A percentile compares a stretch with the other conserved stretches of the same genome.
Conservation (phyloP, 1,139 yeast species). For the Geotrichum cucujoidarum region DNA sequence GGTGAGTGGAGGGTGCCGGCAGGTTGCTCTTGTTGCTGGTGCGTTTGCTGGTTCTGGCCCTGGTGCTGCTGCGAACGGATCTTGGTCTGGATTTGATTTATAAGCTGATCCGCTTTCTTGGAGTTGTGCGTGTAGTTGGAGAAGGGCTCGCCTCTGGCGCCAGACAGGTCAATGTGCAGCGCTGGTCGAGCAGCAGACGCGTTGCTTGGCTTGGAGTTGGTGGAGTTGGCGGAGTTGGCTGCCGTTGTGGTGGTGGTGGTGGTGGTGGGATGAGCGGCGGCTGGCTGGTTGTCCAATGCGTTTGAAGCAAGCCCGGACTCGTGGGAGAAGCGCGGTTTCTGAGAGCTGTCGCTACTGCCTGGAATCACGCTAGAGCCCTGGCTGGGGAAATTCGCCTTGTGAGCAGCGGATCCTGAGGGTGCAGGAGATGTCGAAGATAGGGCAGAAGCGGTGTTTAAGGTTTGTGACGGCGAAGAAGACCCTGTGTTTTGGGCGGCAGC, state of each 20-base stretch:
- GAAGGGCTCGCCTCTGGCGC: not conserved
- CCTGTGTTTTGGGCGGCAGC: too few relatives aligned
- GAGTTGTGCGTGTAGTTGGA: not conserved
- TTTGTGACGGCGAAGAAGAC: too few relatives aligned
- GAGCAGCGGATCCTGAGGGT: too few relatives aligned
- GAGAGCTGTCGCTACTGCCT: not conserved
- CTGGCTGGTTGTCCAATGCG: not conserved
- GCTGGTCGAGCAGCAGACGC: not conserved
- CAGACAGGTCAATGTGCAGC: slow-evolving; percentile 6
- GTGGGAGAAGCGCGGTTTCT: not conserved
- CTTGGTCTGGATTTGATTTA: slow-evolving; percentile 1
- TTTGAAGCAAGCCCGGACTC: not conserved
- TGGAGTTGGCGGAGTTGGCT: not conserved
- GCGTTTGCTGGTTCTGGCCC: slow-evolving; percentile 15
- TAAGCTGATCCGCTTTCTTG: slow-evolving; percentile 6
- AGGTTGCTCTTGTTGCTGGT: slow-evolving; percentile 27
- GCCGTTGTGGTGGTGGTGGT: not conserved
- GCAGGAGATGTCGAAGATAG: too few relatives aligned
- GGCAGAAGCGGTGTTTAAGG: too few relatives aligned
- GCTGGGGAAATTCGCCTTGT: too few relatives aligned
- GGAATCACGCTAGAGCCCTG: too few relatives aligned
- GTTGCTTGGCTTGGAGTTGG: not conserved
- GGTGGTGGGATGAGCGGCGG: not conserved
- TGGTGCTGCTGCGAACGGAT: not conserved
- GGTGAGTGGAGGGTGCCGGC: slow-evolving; percentile 14